Evolutionary conservation across 2,329 filamentous ascomycete species (phyloP), one percentile per base, ranked within the genome.

Genomic region (Pseudocercospora fijiensis): DNA sequence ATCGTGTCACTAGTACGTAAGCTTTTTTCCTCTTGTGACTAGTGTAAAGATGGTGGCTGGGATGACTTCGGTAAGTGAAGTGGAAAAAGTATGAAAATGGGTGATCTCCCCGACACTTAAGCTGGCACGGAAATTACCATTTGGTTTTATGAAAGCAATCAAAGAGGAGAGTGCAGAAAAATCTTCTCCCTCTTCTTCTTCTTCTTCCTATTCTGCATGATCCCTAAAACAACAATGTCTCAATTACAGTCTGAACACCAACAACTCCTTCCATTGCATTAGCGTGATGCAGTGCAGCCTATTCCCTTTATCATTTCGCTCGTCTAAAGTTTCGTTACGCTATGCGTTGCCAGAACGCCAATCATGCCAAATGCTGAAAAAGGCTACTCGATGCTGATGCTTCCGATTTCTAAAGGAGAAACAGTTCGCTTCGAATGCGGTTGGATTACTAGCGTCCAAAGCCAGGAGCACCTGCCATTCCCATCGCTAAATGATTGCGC

Each of bases 401-500:
- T 49, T 7, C 18, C 20, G 24, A 24, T 24, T 10, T 41, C 37
- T 41, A n/a, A 1, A 41, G 37, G 5, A 41, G 37, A 41, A 41
- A n/a, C 37, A 4, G 16, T 41, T 7, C 37, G 16, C 16, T 41
- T 18, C 16, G 37, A 41, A 41, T 18, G 37, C 37, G 16, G 5
- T 41, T 7, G 37, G 37, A 41, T 41, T 41, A 5, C 60, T 70
- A 71, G 30, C 70, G 69, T 53, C 70, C 68, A 58, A 67, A 72
- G 27, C 63, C 60, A 20, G 69, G 66, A 43, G 68, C 69, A 37
- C 63, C 61, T 28, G 53, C 61, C 64, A 70, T 65, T 28, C 69
- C 71, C 65, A 73, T 71, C 4, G 72, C 70, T 45, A 73, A 52
- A 65, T 75, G 73, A 53, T 75, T 74, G 45, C 69, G 69, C 65